phyloP scores from a whole-genome alignment of 495 filamentous ascomycete species.

The Evansstolkia leycettana region DNA sequence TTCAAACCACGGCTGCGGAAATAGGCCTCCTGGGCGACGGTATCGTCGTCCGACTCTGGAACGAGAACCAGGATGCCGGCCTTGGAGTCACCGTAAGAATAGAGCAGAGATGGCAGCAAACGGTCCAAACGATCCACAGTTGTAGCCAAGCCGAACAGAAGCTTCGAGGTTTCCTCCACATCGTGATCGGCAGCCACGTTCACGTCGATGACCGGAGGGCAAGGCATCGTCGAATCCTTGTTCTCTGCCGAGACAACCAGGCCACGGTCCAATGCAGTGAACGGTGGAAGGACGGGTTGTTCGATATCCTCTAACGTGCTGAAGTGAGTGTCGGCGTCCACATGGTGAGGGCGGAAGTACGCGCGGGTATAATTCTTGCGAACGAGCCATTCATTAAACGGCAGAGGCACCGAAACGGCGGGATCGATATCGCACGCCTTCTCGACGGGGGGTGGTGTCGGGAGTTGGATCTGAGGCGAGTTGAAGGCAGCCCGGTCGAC shows the following conservation, averaged over 20 bases:
- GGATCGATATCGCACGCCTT: constrained; percentile 26
- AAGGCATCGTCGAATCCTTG: constrained; percentile 23
- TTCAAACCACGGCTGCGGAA: constrained; percentile 39
- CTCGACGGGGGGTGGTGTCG: constrained; percentile 6
- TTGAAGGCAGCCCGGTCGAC: constrained; percentile 18
- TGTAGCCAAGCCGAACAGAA: constrained; percentile 40
- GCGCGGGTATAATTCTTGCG: constrained; percentile 39
- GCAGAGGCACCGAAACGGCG: constrained; percentile 23
- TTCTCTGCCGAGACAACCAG: constrained; percentile 31
- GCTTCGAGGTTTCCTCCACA: constrained; percentile 37
- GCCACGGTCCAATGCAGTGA: constrained; percentile 34
- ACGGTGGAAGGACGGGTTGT: constrained; percentile 30
- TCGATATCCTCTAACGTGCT: constrained; percentile 29
- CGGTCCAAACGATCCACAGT: constrained; percentile 37
- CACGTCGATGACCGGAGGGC: constrained; percentile 34
- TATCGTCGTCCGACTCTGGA: constrained; percentile 32
- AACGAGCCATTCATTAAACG: constrained; percentile 32
- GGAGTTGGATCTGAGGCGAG: constrained; percentile 12
- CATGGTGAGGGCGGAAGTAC: constrained; percentile 32
- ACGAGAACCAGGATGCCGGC: constrained; percentile 37
- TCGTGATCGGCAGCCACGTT: constrained; percentile 29
- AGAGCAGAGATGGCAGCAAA: constrained; percentile 33
- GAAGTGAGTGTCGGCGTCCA: constrained; percentile 28
- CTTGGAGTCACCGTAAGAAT: constrained; percentile 38
- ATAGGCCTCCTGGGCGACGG: constrained; percentile 31